Conservation (phyloP, 768 basidiomycete genomes). For the Saitozyma podzolica region DNA sequence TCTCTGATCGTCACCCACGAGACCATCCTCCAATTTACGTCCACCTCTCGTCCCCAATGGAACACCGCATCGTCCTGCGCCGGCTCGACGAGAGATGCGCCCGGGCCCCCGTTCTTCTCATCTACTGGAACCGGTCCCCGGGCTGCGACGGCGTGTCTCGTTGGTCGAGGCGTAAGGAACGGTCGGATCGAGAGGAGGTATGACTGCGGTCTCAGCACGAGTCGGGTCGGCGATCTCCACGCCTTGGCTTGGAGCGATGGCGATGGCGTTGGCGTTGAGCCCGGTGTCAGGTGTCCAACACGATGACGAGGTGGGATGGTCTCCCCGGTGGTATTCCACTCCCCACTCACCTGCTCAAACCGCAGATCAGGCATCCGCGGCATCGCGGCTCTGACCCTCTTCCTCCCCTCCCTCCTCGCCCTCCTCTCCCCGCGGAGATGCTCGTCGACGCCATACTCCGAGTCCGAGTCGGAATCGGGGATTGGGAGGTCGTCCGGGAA, state of each 20-base stretch:
- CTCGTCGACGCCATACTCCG: slow-evolving; percentile 8
- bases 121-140: slow-evolving; percentile 15
- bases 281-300: too few relatives aligned
- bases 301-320: too few relatives aligned
- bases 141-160: slow-evolving; percentile 8
- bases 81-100: slow-evolving; percentile 19
- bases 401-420: slow-evolving; percentile 26
- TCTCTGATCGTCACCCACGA: slow-evolving; percentile 49
- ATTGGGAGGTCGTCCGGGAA: slow-evolving; percentile 26
- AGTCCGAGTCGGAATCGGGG: slow-evolving; percentile 6
- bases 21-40: slow-evolving; percentile 46
- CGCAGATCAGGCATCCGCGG: slow-evolving; percentile 47
- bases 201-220: slow-evolving; percentile 31
- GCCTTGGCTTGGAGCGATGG: too few relatives aligned
- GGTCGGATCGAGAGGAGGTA: slow-evolving; percentile 51
- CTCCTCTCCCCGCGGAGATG: slow-evolving; percentile 8
- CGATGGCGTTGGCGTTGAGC: too few relatives aligned
- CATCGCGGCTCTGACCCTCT: slow-evolving; percentile 34
- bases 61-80: slow-evolving; percentile 48
- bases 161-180: slow-evolving; percentile 41
- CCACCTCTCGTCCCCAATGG: slow-evolving; percentile 47
- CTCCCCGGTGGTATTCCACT: too few relatives aligned
- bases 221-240: too few relatives aligned
- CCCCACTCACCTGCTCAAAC: slow-evolving; percentile 47
- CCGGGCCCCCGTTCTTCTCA: slow-evolving; percentile 9